Evolutionary conservation across 805 yeast genomes (phyloP), one percentile per base, ranked within the genome.

Genomic region (Priceomyces castillae): DNA sequence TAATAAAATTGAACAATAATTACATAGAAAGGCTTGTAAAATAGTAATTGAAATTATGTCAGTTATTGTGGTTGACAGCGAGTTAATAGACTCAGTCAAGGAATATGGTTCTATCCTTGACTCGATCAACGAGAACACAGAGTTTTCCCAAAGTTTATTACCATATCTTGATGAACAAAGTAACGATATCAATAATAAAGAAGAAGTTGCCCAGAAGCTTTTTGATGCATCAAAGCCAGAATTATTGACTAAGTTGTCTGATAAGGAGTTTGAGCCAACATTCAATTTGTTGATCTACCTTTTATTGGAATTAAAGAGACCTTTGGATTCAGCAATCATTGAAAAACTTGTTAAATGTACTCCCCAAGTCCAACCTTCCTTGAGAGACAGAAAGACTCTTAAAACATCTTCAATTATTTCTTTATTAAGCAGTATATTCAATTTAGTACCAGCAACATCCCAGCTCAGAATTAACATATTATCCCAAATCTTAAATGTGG

Each of bases 231-330:
- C 72, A 20, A 51, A 54, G 12, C 54, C 62, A 33, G 58, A 56
- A n/a, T 52, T 44, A 16, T 61, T 71, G 47, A 52, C 57, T 25
- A 58, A 62, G 43, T 65, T 71, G 51, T 56, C 64, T 39, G 75
- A 71, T 57, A 69, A 62, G 47, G 76, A 70, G 43, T 71, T 71
- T 42, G 76, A 71, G 56, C 69, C 75, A 18, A 58, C 74, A n/a
- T 67, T 69, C 58, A 67, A 71, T 51, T 62, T 71, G 52, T 55
- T 67, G 45, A 54, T 64, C 25, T 65, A 68, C 51, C 59, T 71
- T 34, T 56, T 67, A 42, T 50, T 51, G 19, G 60, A 65, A 46
- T 59, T 69, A 31, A 54, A 64, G 42, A 58, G 53, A n/a, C 47
- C 53, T 28, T 48, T 56, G 30, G 66, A 62, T 40, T 50, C 61